Evolutionary conservation across 108 stramenopile genomes (phyloP).

Genomic region (Nitzschia putrida): DNA sequence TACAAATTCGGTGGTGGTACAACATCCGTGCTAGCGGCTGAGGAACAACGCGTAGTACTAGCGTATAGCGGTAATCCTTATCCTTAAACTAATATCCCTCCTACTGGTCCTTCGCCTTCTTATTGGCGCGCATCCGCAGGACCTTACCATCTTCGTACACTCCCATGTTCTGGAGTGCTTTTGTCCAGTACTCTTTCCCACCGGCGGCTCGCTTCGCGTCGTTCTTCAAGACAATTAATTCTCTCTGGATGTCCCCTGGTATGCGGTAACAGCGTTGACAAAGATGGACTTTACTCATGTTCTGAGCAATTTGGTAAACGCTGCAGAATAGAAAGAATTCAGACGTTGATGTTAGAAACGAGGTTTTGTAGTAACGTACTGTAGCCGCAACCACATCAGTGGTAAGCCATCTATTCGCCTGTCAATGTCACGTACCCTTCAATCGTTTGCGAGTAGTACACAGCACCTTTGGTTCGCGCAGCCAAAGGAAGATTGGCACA

Average conservation of each 20-base stretch:
- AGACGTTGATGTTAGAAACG: background rate
- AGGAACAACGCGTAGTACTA: too few relatives aligned
- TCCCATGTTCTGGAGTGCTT: constrained; percentile 18
- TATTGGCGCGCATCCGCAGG: constrained; percentile 1
- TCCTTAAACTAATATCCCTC: too few relatives aligned
- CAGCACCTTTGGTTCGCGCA: constrained; percentile 36
- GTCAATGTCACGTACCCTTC: constrained; percentile 15
- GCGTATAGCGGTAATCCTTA: too few relatives aligned
- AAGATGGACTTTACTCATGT: constrained; percentile 44
- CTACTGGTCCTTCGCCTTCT: too few relatives aligned
- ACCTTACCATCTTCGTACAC: constrained; percentile 38
- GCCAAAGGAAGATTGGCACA: constrained; percentile 30
- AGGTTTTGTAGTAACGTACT: background rate
- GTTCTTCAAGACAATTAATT: constrained; percentile 20
- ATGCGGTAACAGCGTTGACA: constrained; percentile 38
- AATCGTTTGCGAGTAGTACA: constrained; percentile 46
- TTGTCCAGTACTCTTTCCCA: constrained; percentile 32
- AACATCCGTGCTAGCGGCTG: too few relatives aligned
- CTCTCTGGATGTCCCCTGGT: constrained; percentile 14
- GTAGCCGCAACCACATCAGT: background rate
- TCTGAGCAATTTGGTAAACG: constrained; percentile 54
- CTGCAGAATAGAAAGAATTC: background rate
- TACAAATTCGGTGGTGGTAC: too few relatives aligned
- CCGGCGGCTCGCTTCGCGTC: constrained; percentile 27
- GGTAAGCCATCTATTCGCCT: too few relatives aligned